Evolutionary conservation across 1,139 yeast species (phyloP).

Genomic region (Saccharomyces hybrid): DNA sequence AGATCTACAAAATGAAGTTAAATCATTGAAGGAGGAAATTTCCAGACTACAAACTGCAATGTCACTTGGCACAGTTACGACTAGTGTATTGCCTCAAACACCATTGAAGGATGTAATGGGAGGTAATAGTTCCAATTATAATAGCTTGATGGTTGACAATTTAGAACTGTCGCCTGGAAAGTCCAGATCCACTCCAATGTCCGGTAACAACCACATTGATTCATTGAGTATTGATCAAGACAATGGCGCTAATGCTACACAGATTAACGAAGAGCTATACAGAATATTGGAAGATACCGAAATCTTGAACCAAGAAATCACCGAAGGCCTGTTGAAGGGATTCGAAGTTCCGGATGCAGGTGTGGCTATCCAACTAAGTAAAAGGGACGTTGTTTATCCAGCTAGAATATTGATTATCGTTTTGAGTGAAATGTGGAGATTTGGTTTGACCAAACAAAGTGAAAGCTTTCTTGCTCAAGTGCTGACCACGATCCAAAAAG

Average conservation of each 20-base stretch:
- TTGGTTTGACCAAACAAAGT: conserved; percentile 86
- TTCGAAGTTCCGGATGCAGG: conserved; percentile 84
- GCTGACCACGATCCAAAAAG: conserved; percentile 76
- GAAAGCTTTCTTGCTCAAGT: conserved; percentile 90
- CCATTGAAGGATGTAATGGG: conserved; percentile 17
- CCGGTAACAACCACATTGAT: not conserved
- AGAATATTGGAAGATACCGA: conserved; percentile 71
- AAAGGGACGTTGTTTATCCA: conserved; percentile 92
- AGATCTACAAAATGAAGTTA: conserved; percentile 60
- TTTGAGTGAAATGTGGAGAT: conserved; percentile 96
- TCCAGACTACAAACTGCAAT: conserved; percentile 39
- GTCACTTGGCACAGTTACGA: conserved; percentile 32
- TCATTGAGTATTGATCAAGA: not conserved
- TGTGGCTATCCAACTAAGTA: conserved; percentile 68
- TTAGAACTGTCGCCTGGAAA: not conserved
- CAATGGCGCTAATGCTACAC: conserved; percentile 14
- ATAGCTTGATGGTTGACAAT: not conserved
- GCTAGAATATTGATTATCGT: conserved; percentile 90
- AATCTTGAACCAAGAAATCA: conserved; percentile 73
- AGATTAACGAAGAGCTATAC: conserved; percentile 65
- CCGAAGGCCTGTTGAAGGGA: conserved; percentile 82
- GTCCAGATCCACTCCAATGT: not conserved
- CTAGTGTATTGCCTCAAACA: conserved; percentile 20
- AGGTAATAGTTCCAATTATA: not conserved
- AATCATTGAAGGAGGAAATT: conserved; percentile 60